Conservation (phyloP, 1,284 basidiomycete genomes). For the Chalciporus sp. region DNA sequence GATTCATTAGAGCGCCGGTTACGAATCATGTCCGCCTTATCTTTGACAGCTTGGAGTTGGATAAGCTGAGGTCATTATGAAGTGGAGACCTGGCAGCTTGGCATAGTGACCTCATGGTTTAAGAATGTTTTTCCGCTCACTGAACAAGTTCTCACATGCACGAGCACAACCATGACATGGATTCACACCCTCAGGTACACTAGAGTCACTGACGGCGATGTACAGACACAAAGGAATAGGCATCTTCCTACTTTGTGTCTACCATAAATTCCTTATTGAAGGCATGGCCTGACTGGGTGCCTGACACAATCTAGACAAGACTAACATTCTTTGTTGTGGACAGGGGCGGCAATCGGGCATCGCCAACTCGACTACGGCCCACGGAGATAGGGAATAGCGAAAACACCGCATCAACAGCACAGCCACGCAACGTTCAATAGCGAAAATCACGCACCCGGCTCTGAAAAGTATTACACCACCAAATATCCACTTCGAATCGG, state of each 20-base stretch:
- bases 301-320: too few relatives aligned
- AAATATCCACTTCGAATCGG: not conserved
- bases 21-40: not conserved
- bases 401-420: slow-evolving; percentile 22
- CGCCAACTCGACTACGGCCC: too few relatives aligned
- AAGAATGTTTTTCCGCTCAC: too few relatives aligned
- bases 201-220: too few relatives aligned
- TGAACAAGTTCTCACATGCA: not conserved
- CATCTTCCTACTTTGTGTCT: too few relatives aligned
- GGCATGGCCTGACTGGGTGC: too few relatives aligned
- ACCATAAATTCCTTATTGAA: too few relatives aligned
- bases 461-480: slow-evolving; percentile 4
- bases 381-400: slow-evolving; percentile 24
- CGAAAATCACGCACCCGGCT: not conserved
- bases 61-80: not conserved
- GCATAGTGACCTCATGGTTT: not conserved
- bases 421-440: not conserved
- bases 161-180: too few relatives aligned
- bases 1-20: not conserved
- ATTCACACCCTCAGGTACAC: too few relatives aligned
- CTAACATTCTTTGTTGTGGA: too few relatives aligned
- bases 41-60: not conserved
- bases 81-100: not conserved
- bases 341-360: too few relatives aligned
- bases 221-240: too few relatives aligned